Percentiles rank a stretch among this genome's conserved stretches.
Conservation (phyloP, 345 rosid species). For the Eucalyptus albens region DNA sequence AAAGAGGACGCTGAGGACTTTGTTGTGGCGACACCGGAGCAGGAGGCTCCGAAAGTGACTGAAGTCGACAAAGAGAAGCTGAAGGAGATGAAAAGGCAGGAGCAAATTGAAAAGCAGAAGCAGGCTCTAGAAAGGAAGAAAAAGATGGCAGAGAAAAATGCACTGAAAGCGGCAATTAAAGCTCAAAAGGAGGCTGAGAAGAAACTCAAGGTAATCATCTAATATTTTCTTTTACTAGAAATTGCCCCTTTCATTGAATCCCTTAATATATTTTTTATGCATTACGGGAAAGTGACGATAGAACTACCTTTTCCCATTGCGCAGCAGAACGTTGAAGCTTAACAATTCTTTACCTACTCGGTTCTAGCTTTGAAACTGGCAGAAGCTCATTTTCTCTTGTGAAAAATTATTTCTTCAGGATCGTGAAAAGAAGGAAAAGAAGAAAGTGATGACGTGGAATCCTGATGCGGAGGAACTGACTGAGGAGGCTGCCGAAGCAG, state of each 20-base stretch:
- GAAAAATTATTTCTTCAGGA: slow-evolving; percentile 31
- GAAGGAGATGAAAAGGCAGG: slow-evolving; percentile 86
- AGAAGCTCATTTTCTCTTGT: background rate
- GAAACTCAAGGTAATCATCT: slow-evolving; percentile 59
- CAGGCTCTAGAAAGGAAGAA: slow-evolving; percentile 94
- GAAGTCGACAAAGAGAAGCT: slow-evolving; percentile 48
- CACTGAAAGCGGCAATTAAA: slow-evolving; percentile 77
- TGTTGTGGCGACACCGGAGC: background rate
- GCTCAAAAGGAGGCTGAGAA: slow-evolving; percentile 96
- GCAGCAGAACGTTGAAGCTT: background rate
- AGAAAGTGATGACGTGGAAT: slow-evolving; percentile 33
- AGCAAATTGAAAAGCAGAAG: slow-evolving; percentile 80
- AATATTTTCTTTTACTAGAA: background rate
- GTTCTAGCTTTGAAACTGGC: background rate
- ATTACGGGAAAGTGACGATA: background rate
- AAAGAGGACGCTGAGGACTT: slow-evolving; percentile 9
- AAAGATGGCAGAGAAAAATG: slow-evolving; percentile 83
- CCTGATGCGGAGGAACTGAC: slow-evolving; percentile 28
- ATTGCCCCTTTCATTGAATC: background rate
- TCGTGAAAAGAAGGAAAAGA: slow-evolving; percentile 81
- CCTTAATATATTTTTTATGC: background rate
- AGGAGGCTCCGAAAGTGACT: background rate
- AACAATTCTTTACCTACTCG: background rate
- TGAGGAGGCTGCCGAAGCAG: slow-evolving; percentile 41
- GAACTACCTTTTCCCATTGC: background rate